Evolutionary conservation across 345 rosid species (phyloP), one percentile per base, ranked within the genome.

Genomic region (Durio zibethinus): DNA sequence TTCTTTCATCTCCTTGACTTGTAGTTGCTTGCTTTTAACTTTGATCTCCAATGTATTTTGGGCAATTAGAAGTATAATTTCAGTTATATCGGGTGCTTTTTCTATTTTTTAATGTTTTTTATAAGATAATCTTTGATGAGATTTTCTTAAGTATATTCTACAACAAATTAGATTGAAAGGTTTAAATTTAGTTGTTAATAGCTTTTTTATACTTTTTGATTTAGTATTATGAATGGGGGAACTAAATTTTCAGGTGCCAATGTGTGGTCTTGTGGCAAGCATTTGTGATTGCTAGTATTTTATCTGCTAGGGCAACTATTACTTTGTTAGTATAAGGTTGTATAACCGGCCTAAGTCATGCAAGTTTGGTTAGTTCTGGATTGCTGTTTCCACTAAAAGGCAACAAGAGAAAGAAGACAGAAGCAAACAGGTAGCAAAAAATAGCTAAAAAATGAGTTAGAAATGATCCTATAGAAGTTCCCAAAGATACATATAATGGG

Each of bases 11-110:
- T 45, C 8, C 23, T 54, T 60, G 71, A 64, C 40, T 72, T 36
- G 47, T 68, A 66, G 52, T 67, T 80, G 78, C 76, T 78, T 78
- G 75, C 60, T 21, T 74, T 53, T 76, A 59, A 38, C 64, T 60
- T 86, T 76, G 74, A 78, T 80, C 74, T 59, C 25, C 36, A 45
- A 36, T 73, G 6, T 56, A n/a, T 75, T 69, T 48, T 61, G 11
- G 27, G 23, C 43, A 48, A 25, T 61, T 59, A 43, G 45, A 54
- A 60, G 42, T 69, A 8, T 38, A 54, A 2, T 33, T 53, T 35
- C 35, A 11, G 52, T 54, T 56, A 9, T 54, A 54, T 20, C 9
- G 35, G 18, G 18, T 15, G 65, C 23, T 73, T 38, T 72, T 27
- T 20, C 5, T 56, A 72, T 72, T 35, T 33, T 14, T 52, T 72